Base-by-base conservation (phyloP, 2,329 filamentous ascomycete species). In the Geosmithia morbida region DNA sequence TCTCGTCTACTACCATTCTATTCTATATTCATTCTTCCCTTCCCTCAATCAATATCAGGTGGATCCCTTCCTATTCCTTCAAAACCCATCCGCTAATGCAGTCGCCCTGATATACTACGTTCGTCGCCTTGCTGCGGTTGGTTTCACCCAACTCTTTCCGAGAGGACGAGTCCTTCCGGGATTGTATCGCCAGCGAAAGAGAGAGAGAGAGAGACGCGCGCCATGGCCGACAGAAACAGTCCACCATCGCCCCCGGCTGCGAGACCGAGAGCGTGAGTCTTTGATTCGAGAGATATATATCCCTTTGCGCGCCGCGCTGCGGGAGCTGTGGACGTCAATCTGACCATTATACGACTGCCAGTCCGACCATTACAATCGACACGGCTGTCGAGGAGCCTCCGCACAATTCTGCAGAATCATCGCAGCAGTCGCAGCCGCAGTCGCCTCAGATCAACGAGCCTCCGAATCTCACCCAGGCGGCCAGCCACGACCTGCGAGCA, bases 311-410 rank as follows among this genome's bases (percentile, higher is more conserved):
- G 33, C 22, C 33, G 33, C 33, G 33, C 33, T 11, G 33, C 33
- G 10, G 11, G 33, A 11, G 6, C 33, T 37, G 10, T 16, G 11
- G 11, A 37, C 11, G 11, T 16, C 6, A 37, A 16, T 11, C 33
- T 37, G 33, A 37, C 33, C 10, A 13, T 11, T 16, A 37, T 37
- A 37, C 13, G 11, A 16, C 33, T 3, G 10, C 18, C 26, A 75
- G 72, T 41, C 72, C 72, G 37, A 74, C 72, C 47, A 75, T 75
- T 50, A 76, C 70, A 46, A 75, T 76, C 47, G 71, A 75, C 52
- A 74, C 72, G 13, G 68, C 71, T 8, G 68, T 13, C n/a, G 43
- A 45, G 33, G 33, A 37, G 64, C 20, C n/a, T 18, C 17, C 14
- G 7, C 14, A 45, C 22, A 30, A 26, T 16, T 10, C 44, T n/a